These are phyloP conservation scores for Metschnikowia noctiluminum DNA, from an alignment of 805 yeast genomes.

Conservation along the genomic window DNA sequence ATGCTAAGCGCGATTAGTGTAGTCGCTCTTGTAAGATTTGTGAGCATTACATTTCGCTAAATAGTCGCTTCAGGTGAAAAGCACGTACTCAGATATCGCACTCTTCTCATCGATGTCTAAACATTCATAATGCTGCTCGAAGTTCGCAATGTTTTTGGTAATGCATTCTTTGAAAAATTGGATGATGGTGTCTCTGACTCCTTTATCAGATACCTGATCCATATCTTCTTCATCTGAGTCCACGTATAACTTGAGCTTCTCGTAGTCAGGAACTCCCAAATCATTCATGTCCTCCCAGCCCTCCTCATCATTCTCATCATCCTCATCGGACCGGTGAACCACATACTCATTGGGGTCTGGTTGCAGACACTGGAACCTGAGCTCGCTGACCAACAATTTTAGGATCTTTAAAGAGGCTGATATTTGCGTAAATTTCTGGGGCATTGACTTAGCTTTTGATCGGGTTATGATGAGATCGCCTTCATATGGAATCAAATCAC, in stretches of 20 bases:
- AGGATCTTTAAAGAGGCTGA: constrained; percentile 71
- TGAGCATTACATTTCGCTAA: constrained; percentile 33
- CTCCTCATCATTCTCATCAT: constrained; percentile 38
- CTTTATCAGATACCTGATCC: constrained; percentile 29
- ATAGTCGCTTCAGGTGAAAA: neutral
- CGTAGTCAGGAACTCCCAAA: constrained; percentile 58
- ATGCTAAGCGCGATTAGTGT: too few species aligned
- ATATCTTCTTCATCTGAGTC: constrained; percentile 38
- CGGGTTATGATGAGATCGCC: constrained; percentile 76
- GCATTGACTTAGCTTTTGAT: constrained; percentile 70
- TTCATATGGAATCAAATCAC: constrained; percentile 65
- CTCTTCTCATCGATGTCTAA: constrained; percentile 54
- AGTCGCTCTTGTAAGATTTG: neutral
- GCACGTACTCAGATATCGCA: constrained; percentile 40
- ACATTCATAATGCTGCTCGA: constrained; percentile 47
- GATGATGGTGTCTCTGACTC: constrained; percentile 39
- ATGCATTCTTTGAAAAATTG: constrained; percentile 58
- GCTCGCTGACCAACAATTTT: constrained; percentile 66
- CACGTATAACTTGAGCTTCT: constrained; percentile 57
- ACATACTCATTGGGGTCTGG: constrained; percentile 41
- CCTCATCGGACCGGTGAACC: constrained; percentile 22
- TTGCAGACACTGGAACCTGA: constrained; percentile 58
- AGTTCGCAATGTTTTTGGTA: constrained; percentile 45
- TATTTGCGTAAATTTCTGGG: constrained; percentile 59
- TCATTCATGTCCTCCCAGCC: constrained; percentile 79